Percentiles rank a stretch among this genome's conserved stretches.
Conservation (phyloP, 2,329 filamentous ascomycete genomes). For the Paraphaeosphaeria minitans region DNA sequence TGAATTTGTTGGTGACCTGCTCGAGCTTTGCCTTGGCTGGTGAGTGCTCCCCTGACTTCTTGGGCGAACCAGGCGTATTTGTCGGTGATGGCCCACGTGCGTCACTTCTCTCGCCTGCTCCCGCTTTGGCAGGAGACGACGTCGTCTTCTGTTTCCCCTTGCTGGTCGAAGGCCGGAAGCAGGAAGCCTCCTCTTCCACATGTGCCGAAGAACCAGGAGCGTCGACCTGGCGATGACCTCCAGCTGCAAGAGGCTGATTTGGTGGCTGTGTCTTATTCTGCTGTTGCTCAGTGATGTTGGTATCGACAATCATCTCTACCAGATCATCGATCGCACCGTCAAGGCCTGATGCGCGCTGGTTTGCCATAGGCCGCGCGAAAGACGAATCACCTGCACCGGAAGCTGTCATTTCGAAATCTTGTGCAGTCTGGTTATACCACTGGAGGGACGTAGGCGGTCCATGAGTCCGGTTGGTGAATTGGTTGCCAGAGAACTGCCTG, state of each 20-base stretch:
- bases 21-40: slow-evolving; percentile 55
- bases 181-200: slow-evolving; percentile 34
- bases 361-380: slow-evolving; percentile 26
- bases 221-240: slow-evolving; percentile 11
- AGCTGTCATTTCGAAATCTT: slow-evolving; percentile 25
- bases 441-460: slow-evolving; percentile 31
- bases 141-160: slow-evolving; percentile 41
- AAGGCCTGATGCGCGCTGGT: slow-evolving; percentile 38
- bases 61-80: slow-evolving; percentile 37
- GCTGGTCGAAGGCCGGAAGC: slow-evolving; percentile 35
- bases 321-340: slow-evolving; percentile 49
- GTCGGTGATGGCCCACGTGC: slow-evolving; percentile 30
- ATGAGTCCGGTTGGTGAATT: slow-evolving; percentile 28
- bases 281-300: slow-evolving; percentile 19
- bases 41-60: slow-evolving; percentile 46
- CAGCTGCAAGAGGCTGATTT: neutral
- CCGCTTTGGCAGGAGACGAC: slow-evolving; percentile 30
- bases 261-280: slow-evolving; percentile 3
- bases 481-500: slow-evolving; percentile 34
- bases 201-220: slow-evolving; percentile 18
- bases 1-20: slow-evolving; percentile 53
- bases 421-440: slow-evolving; percentile 30
- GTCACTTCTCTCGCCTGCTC: slow-evolving; percentile 17
- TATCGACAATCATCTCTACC: slow-evolving; percentile 34
- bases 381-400: slow-evolving; percentile 14